Evolutionary conservation across 129 eudicot species (phyloP).

Genomic region (Pittosporum tobira): DNA sequence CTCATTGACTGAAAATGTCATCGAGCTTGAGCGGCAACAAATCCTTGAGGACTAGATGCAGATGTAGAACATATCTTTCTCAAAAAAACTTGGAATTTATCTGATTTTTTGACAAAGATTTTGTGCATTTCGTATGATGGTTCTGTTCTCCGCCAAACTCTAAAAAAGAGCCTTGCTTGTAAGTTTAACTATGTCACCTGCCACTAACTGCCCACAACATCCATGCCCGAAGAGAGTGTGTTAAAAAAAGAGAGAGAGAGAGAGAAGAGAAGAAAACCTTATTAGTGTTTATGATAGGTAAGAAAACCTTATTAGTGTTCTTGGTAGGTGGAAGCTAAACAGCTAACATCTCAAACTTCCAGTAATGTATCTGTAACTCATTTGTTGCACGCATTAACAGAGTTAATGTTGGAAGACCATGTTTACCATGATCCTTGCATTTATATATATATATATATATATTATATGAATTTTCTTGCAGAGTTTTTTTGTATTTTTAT

Average conservation of each 20-base stretch:
- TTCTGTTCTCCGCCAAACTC: neutral
- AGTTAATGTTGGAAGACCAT: too few relatives aligned
- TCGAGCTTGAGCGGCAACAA: slow-evolving; percentile 33
- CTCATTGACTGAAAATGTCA: slow-evolving; percentile 22
- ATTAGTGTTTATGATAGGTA: too few relatives aligned
- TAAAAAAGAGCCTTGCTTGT: neutral
- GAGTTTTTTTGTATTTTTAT: too few relatives aligned
- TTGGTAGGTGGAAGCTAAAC: too few relatives aligned
- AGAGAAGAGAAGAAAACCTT: neutral
- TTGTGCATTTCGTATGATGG: neutral
- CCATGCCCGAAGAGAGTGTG: neutral
- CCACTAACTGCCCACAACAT: neutral
- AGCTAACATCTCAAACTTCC: too few relatives aligned
- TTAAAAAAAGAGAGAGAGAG: neutral
- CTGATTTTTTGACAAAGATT: neutral
- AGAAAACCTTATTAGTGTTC: too few relatives aligned
- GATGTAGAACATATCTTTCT: too few relatives aligned
- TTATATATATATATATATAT: too few relatives aligned
- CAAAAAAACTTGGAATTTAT: neutral
- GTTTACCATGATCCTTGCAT: too few relatives aligned
- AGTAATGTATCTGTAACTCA: too few relatives aligned
- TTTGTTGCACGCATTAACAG: too few relatives aligned
- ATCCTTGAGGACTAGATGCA: slow-evolving; percentile 30
- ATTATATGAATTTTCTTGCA: too few relatives aligned
- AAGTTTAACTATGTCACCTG: neutral